Evolutionary conservation across 2,329 filamentous ascomycete species (phyloP).

Genomic region (Sclerotinia minor): DNA sequence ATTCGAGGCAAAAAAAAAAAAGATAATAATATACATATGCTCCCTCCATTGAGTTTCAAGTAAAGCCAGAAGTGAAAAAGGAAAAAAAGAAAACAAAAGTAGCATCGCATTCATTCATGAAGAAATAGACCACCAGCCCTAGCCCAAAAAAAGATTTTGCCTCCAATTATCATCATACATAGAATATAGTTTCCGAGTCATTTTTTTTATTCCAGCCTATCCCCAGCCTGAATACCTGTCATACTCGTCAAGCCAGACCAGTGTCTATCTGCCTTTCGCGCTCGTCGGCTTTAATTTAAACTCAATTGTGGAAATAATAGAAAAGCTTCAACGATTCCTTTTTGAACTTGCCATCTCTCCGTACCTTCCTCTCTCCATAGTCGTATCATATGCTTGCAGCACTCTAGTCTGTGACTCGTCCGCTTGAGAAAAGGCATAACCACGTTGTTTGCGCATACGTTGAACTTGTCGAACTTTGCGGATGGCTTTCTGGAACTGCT

Average conservation of each 20-base stretch:
- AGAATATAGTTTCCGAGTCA: constrained; percentile 16
- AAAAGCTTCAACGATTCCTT: constrained; percentile 8
- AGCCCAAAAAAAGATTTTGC: constrained; percentile 19
- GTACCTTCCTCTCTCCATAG: constrained; percentile 83
- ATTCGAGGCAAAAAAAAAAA: neutral
- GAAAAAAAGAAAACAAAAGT: neutral
- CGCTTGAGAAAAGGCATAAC: constrained; percentile 96
- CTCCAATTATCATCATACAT: constrained; percentile 20
- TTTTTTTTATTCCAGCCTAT: constrained; percentile 1
- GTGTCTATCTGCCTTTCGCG: constrained; percentile 2
- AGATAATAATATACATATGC: constrained; percentile 5
- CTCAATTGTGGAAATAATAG: neutral
- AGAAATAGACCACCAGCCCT: constrained; percentile 14
- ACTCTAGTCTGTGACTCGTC: constrained; percentile 95
- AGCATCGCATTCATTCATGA: constrained; percentile 5
- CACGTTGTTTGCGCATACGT: constrained; percentile 98
- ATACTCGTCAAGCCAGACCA: constrained; percentile 14
- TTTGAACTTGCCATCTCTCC: constrained; percentile 74
- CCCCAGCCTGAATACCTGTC: constrained; percentile 1
- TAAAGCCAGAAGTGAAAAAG: neutral
- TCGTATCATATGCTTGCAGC: constrained; percentile 97
- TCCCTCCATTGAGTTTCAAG: neutral
- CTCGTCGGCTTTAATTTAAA: neutral
- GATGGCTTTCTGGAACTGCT: constrained; percentile 99
- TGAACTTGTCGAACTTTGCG: constrained; percentile 97